phyloP scores from a whole-genome alignment of 192 early-diverging fungal genomes.

The Coemansia sp. region DNA sequence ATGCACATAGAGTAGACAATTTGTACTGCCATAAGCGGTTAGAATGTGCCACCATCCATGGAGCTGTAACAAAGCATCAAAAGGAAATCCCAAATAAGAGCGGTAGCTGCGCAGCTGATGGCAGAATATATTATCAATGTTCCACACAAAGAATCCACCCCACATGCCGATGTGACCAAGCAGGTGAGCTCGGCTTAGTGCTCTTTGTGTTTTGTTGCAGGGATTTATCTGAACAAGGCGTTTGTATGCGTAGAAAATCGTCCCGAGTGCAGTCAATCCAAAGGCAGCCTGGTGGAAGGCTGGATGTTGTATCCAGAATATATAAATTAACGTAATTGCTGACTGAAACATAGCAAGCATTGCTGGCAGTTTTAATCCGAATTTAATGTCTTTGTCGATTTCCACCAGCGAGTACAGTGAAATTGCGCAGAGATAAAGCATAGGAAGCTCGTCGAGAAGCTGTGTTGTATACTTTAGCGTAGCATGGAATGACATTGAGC shows the following conservation, averaged over 20 bases:
- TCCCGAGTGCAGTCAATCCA: slow-evolving; percentile 19
- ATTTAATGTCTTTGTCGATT: slow-evolving; percentile 25
- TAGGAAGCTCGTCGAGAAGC: slow-evolving; percentile 76
- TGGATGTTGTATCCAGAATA: slow-evolving; percentile 61
- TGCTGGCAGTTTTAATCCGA: slow-evolving; percentile 42
- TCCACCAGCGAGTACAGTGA: slow-evolving; percentile 49
- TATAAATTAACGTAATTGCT: slow-evolving; percentile 55
- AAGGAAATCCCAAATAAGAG: slow-evolving; percentile 50
- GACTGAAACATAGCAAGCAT: slow-evolving; percentile 42
- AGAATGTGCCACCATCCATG: slow-evolving; percentile 65
- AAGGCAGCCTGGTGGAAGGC: slow-evolving; percentile 65
- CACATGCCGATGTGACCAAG: slow-evolving; percentile 36
- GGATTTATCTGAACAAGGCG: slow-evolving; percentile 23
- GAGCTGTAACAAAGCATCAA: slow-evolving; percentile 56
- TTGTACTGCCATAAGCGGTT: slow-evolving; percentile 52
- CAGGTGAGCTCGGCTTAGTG: slow-evolving; percentile 20
- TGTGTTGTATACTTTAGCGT: slow-evolving; percentile 68
- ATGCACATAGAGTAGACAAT: slow-evolving; percentile 48
- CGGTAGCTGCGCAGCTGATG: slow-evolving; percentile 55
- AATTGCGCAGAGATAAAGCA: slow-evolving; percentile 57
- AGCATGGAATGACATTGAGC: slow-evolving; percentile 67
- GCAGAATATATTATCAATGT: slow-evolving; percentile 69
- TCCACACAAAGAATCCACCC: slow-evolving; percentile 67
- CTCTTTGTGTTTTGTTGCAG: slow-evolving; percentile 21
- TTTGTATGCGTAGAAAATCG: slow-evolving; percentile 24